Percentiles rank a stretch among this genome's conserved stretches.
These are phyloP conservation scores for Albophoma yamanashiensis DNA, from an alignment of 2,329 filamentous ascomycete species.

Conservation along the genomic window DNA sequence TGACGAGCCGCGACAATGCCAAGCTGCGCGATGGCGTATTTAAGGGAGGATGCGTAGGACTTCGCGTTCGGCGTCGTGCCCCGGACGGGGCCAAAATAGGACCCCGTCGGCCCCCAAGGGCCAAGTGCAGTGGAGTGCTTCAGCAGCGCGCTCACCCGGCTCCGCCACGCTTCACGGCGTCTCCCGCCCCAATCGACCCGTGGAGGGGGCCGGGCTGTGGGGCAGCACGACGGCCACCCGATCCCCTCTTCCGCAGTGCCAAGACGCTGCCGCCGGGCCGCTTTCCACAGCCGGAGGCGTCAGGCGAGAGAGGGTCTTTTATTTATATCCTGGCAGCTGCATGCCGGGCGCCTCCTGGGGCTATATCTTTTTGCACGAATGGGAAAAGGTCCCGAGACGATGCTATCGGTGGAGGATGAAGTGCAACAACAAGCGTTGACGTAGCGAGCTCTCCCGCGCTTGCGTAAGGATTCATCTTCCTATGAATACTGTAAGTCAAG, in stretches of 20 bases:
- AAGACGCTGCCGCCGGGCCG: neutral
- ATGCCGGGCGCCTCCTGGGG: no score
- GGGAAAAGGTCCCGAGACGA: no score
- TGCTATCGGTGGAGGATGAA: no score
- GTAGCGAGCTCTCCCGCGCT: no score
- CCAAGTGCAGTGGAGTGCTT: neutral
- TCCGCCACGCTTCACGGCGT: neutral
- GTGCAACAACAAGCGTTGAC: no score
- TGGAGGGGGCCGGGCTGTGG: neutral
- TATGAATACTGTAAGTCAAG: no score
- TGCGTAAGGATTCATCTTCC: no score
- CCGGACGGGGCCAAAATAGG: neutral
- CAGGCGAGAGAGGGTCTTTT: neutral
- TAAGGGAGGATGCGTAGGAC: neutral
- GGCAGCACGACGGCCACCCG: neutral
- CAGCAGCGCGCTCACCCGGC: neutral
- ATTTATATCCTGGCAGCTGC: neutral
- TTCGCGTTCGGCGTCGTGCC: neutral
- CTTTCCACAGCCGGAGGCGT: neutral
- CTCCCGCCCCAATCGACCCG: neutral
- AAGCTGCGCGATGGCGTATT: neutral
- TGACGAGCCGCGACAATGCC: neutral
- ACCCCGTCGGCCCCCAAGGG: neutral
- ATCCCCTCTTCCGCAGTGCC: neutral
- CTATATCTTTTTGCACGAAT: neutral